A percentile compares a stretch with the other conserved stretches of the same genome.
phyloP scores from a whole-genome alignment of 371 early-diverging fungal species.

The Rhizomucor pusillus region DNA sequence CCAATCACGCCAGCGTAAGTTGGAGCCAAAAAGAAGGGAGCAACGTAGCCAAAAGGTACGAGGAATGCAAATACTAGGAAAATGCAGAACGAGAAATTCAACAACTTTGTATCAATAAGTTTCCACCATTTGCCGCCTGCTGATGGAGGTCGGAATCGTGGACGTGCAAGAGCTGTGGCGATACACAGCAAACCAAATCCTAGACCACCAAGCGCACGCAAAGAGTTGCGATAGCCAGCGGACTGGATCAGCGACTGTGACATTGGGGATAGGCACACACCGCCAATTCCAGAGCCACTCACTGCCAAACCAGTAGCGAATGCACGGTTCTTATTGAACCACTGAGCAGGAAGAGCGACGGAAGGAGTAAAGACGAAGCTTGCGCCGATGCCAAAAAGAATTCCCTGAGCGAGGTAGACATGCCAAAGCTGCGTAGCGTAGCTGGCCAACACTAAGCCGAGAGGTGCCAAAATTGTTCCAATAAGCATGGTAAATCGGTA shows the following conservation, averaged over 20 bases:
- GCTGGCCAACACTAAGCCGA: conserved; percentile 55
- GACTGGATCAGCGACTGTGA: conserved; percentile 45
- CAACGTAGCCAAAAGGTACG: conserved; percentile 44
- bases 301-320: conserved; percentile 78
- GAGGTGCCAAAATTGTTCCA: conserved; percentile 53
- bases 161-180: conserved; percentile 30
- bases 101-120: conserved; percentile 24
- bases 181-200: conserved; percentile 35
- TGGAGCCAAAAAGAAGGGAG: conserved; percentile 25
- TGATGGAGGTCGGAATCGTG: conserved; percentile 26
- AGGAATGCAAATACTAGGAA: conserved; percentile 35
- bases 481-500: conserved; percentile 55
- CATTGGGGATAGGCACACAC: conserved; percentile 62
- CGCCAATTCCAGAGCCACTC: conserved; percentile 77
- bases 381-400: conserved; percentile 54
- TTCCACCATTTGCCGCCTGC: conserved; percentile 13
- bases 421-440: conserved; percentile 57
- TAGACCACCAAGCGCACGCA: conserved; percentile 40
- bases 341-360: conserved; percentile 65
- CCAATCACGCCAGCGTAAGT: conserved; percentile 14
- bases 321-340: conserved; percentile 70
- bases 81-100: conserved; percentile 26
- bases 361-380: conserved; percentile 62
- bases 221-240: conserved; percentile 54
- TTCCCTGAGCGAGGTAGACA: conserved; percentile 64